Evolutionary conservation across 177 flowering plant genomes (phyloP).

Genomic region (Vitis hybrid): DNA sequence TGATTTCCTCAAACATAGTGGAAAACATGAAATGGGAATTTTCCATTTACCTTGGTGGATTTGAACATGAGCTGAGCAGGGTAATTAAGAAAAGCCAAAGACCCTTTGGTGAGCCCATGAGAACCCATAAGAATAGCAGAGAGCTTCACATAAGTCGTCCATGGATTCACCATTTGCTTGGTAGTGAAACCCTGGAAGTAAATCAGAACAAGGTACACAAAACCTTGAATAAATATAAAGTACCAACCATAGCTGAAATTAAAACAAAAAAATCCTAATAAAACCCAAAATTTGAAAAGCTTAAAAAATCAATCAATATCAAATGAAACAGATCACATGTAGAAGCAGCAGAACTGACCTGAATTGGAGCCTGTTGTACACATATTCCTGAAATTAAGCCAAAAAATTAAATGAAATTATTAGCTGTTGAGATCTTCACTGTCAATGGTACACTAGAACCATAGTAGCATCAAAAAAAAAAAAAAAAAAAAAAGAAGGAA

Average conservation of each 20-base stretch:
- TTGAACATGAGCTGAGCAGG: constrained; percentile 99
- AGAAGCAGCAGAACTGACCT: constrained; percentile 41
- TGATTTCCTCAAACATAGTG: no score
- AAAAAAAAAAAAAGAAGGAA: no score
- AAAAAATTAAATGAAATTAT: not conserved
- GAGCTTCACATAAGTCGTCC: constrained; percentile 87
- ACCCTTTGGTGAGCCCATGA: constrained; percentile 94
- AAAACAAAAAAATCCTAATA: constrained; percentile 3
- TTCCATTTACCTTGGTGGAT: constrained; percentile 80
- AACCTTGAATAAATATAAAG: constrained; percentile 92
- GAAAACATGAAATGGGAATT: not conserved
- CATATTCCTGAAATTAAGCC: constrained; percentile 75
- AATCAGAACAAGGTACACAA: constrained; percentile 73
- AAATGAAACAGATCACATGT: not conserved
- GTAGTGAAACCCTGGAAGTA: constrained; percentile 81
- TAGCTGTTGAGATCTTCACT: no score
- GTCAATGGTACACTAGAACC: no score
- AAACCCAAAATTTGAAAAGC: not conserved
- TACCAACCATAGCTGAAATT: constrained; percentile 93
- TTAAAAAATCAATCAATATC: not conserved
- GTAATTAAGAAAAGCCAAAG: constrained; percentile 93
- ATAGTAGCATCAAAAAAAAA: no score
- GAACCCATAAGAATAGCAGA: constrained; percentile 97
- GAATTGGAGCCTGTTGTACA: constrained; percentile 88
- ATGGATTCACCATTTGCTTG: constrained; percentile 97